A percentile compares a stretch with the other conserved stretches of the same genome.
Evolutionary conservation across 2,329 filamentous ascomycete genomes (phyloP).

Genomic region (Fusarium gaditjirri): DNA sequence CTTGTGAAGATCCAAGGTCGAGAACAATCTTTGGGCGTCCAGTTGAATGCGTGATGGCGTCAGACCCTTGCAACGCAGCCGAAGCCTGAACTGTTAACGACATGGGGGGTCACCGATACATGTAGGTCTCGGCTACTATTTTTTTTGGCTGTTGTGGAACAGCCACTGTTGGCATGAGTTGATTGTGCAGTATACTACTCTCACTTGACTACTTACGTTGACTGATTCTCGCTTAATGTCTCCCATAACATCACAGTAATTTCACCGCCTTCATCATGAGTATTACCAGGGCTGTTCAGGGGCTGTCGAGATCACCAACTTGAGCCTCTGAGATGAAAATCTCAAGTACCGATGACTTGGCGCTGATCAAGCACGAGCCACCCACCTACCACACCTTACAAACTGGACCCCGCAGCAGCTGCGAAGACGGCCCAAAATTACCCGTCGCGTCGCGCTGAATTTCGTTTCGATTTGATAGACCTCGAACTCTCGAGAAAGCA

Average conservation of each 20-base stretch:
- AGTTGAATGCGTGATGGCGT: conserved; percentile 43
- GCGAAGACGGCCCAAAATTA: conserved; percentile 34
- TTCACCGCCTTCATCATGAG: neutral
- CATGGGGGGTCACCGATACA: conserved; percentile 31
- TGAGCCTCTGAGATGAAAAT: conserved; percentile 5
- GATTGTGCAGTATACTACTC: neutral
- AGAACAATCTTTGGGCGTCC: conserved; percentile 25
- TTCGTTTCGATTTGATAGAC: conserved; percentile 13
- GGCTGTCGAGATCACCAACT: neutral
- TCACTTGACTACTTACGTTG: neutral
- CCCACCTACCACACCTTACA: conserved; percentile 1
- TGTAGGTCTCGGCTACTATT: neutral
- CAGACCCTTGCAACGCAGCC: conserved; percentile 36
- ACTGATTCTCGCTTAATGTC: neutral
- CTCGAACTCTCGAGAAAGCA: neutral
- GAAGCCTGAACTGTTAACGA: conserved; percentile 24
- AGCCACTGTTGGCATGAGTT: neutral
- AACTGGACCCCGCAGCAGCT: conserved; percentile 34
- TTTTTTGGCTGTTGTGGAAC: neutral
- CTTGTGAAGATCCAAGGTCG: conserved; percentile 35
- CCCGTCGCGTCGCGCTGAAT: conserved; percentile 33
- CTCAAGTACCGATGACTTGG: conserved; percentile 28
- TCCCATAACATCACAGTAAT: neutral
- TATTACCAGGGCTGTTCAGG: neutral
- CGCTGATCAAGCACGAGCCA: conserved; percentile 35